Evolutionary conservation across 495 filamentous ascomycete species (phyloP).

Genomic region (Trypethelium eluteriae): DNA sequence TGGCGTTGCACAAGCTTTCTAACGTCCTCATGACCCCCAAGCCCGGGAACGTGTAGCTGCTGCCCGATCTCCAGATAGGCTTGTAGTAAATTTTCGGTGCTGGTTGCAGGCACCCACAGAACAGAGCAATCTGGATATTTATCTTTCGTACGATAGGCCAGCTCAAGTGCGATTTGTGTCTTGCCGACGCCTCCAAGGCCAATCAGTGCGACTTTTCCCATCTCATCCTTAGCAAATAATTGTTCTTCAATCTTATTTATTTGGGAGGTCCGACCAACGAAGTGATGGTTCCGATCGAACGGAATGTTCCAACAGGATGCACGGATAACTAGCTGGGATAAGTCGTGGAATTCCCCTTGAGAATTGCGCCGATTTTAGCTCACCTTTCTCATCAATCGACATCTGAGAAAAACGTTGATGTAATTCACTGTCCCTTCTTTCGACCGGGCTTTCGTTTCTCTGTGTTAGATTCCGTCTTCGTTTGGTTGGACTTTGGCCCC

Average conservation of each 20-base stretch:
- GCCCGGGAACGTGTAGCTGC: conserved; percentile 21
- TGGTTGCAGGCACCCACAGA: conserved; percentile 45
- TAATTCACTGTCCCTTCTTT: neutral
- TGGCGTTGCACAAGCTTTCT: conserved; percentile 31
- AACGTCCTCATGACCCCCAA: conserved; percentile 22
- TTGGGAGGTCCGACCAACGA: conserved; percentile 30
- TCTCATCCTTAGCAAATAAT: conserved; percentile 26
- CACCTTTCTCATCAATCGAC: neutral
- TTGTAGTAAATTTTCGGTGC: conserved; percentile 39
- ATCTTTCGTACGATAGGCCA: conserved; percentile 39
- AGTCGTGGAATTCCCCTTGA: neutral
- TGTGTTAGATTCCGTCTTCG: too few relatives aligned
- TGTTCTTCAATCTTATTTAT: conserved; percentile 22
- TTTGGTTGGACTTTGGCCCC: too few relatives aligned
- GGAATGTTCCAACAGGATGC: conserved; percentile 19
- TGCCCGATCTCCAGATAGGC: conserved; percentile 38
- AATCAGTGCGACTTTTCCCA: conserved; percentile 29
- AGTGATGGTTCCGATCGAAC: conserved; percentile 26
- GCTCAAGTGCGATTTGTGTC: conserved; percentile 44
- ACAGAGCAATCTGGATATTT: conserved; percentile 38
- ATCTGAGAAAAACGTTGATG: neutral
- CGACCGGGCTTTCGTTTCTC: too few relatives aligned
- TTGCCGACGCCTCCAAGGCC: conserved; percentile 47
- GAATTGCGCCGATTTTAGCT: neutral
- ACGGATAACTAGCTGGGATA: neutral